Base-by-base conservation (phyloP, 1,284 basidiomycete species). In the Fomitopsis pinicola region DNA sequence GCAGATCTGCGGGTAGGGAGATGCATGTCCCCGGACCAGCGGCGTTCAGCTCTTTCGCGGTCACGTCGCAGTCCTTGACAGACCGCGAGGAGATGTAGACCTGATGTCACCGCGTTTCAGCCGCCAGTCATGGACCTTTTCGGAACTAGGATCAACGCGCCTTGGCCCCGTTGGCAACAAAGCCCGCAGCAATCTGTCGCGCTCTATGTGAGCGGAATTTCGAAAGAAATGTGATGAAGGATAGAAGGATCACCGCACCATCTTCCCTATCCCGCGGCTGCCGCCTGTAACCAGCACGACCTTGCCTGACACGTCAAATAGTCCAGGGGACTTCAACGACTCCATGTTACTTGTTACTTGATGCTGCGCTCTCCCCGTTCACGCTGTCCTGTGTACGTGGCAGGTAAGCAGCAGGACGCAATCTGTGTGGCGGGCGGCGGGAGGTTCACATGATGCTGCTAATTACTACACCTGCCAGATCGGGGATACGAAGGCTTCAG, bases 221-320 rank as follows among this genome's bases (percentile, higher is more conserved):
- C 2, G 9, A 14, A 45, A 38, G 10, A 30, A 3, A 17, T 42
- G 26, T 42, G 15, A 17, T 19, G 19, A 7, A 22, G 55, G 55
- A 40, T 55, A 15, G 19, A 7, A 22, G 55, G 55, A 40, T 55
- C 8, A 56, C 17, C 81, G 62, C 58, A 85, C 86, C 86, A 87
- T 87, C 76, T 86, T 88, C 30, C 87, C 86, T 52, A 89, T 82
- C 30, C 87, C 87, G 59, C 85, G 76, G 46, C 84, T 87, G n/a
- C 88, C 88, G n/a, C 88, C 89, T 0, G 87, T 89, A 42, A 89
- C 79, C 40, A 90, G 76, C 1, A 85, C 84, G 5, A 88, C 81
- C 69, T 88, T 89, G 53, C 76, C 83, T 56, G 80, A 75, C 60
- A 89, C 85, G 58, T 76, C 69, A 72, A 89, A 89, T 30, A 89